Evolutionary conservation across 2,329 filamentous ascomycete genomes (phyloP), one percentile per base, ranked within the genome.

Genomic region (Fusarium beomiforme): DNA sequence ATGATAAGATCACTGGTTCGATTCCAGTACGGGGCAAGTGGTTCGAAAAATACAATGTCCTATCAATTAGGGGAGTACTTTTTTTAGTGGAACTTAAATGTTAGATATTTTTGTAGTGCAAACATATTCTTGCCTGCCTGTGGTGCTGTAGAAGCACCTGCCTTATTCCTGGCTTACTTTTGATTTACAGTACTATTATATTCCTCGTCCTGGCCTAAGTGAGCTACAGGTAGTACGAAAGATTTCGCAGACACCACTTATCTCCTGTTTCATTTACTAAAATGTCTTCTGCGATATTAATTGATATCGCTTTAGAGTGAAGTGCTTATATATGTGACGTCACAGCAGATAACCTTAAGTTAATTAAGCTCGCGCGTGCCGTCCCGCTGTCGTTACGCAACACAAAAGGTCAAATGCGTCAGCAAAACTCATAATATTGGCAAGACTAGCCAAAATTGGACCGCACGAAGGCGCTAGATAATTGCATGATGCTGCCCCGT

Each of bases 1-100:
- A n/a, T n/a, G n/a, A n/a, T n/a, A n/a, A n/a, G n/a, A n/a, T n/a
- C n/a, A n/a, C n/a, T n/a, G n/a, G n/a, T n/a, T n/a, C 69, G 69
- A 71, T 71, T 71, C 69, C 69, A 71, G 59, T 71, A 71, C 68
- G 69, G 64, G 69, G 69, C 69, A 71, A 14, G 51, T 70, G 47
- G 50, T 70, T 54, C 12, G 21, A 1, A 0, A 0, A 16, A 0
- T 0, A 8, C 11, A 2, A 26, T 14, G 21, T 65, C 58, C 66
- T 59, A 19, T n/a, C 12, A 11, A 23, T 26, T 13, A 13, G 2
- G 8, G 2, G 2, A 24, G 8, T n/a, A 14, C 44, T 1, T 7
- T 33, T 14, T 54, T n/a, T n/a, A 16, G 6, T 9, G 2, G 3
- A 29, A 29, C 9, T 29, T 29, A 29, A 29, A 29, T 29, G 9